Percentiles rank a stretch among this genome's conserved stretches.
phyloP scores from a whole-genome alignment of 164 flowering plant species.

The Hamamelis virginiana region DNA sequence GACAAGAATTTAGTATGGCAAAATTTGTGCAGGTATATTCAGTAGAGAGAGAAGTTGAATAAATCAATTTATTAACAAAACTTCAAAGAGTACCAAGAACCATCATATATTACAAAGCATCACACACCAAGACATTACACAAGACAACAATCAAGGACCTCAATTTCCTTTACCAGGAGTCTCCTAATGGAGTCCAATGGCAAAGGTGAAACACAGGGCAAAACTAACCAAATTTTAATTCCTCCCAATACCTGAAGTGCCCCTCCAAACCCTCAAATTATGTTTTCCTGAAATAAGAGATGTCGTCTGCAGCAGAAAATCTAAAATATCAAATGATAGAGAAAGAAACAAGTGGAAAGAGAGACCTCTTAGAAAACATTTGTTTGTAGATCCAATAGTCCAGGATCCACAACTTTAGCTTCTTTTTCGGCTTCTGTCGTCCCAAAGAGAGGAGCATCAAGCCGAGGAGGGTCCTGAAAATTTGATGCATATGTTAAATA shows the following conservation, averaged over 20 bases:
- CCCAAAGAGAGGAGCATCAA: constrained; percentile 54
- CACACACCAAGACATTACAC: constrained; percentile 1
- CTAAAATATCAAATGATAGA: neutral
- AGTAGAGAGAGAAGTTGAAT: neutral
- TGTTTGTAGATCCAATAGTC: constrained; percentile 61
- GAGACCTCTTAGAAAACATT: constrained; percentile 64
- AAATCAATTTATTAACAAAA: constrained; percentile 3
- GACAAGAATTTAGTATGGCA: no score
- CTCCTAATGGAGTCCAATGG: no score
- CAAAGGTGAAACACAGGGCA: no score
- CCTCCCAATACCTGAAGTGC: neutral
- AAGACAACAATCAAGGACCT: neutral
- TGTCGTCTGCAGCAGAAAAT: constrained; percentile 1
- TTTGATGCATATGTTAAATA: neutral
- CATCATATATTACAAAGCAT: constrained; percentile 1
- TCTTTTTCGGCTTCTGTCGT: constrained; percentile 47
- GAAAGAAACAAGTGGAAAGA: neutral
- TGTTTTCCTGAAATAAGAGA: no score
- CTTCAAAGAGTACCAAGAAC: neutral
- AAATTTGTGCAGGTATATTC: no score
- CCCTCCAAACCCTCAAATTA: neutral
- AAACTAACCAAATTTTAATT: neutral
- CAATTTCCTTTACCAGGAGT: neutral
- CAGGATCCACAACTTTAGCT: constrained; percentile 49
- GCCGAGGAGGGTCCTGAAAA: constrained; percentile 76